A percentile compares a stretch with the other conserved stretches of the same genome.
Evolutionary conservation across 345 rosid genomes (phyloP).

Genomic region (Passiflora organensis): DNA sequence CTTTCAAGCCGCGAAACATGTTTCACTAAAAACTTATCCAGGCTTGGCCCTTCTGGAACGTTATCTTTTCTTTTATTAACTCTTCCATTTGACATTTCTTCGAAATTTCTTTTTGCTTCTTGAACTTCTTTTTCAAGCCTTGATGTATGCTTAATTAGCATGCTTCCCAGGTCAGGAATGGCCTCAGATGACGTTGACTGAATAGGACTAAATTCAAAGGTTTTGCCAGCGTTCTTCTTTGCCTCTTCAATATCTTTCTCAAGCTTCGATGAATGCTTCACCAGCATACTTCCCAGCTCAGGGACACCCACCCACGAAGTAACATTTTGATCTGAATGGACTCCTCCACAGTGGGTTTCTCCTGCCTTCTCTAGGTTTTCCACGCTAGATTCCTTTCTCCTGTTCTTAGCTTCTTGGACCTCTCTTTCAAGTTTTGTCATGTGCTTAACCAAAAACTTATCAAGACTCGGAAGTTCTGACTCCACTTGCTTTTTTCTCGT

Average conservation of each 20-base stretch:
- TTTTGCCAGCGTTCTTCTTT: slow-evolving; percentile 35
- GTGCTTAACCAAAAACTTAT: slow-evolving; percentile 77
- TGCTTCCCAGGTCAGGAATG: slow-evolving; percentile 44
- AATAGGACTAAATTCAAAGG: too few relatives aligned
- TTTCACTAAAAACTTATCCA: slow-evolving; percentile 69
- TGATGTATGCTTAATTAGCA: slow-evolving; percentile 40
- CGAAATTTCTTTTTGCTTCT: slow-evolving; percentile 30
- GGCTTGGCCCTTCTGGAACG: slow-evolving; percentile 48
- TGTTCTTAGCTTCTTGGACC: slow-evolving; percentile 68
- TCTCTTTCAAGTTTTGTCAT: slow-evolving; percentile 75
- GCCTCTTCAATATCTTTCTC: slow-evolving; percentile 60
- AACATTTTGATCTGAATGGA: slow-evolving; percentile 1
- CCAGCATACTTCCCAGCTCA: slow-evolving; percentile 52
- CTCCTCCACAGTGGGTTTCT: slow-evolving; percentile 12
- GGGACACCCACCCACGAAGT: slow-evolving; percentile 27
- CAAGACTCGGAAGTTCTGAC: slow-evolving; percentile 63
- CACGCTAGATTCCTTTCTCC: slow-evolving; percentile 27
- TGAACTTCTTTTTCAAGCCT: slow-evolving; percentile 41
- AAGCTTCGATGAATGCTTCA: slow-evolving; percentile 55
- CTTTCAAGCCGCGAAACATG: slow-evolving; percentile 74
- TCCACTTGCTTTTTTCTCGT: slow-evolving; percentile 29
- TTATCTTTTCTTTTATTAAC: slow-evolving; percentile 11
- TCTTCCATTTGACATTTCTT: slow-evolving; percentile 16
- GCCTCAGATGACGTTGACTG: slow-evolving; percentile 32
- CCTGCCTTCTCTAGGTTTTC: slow-evolving; percentile 6